Base-by-base conservation (phyloP, 2,329 filamentous ascomycete species). In the Coniochaeta sp. region DNA sequence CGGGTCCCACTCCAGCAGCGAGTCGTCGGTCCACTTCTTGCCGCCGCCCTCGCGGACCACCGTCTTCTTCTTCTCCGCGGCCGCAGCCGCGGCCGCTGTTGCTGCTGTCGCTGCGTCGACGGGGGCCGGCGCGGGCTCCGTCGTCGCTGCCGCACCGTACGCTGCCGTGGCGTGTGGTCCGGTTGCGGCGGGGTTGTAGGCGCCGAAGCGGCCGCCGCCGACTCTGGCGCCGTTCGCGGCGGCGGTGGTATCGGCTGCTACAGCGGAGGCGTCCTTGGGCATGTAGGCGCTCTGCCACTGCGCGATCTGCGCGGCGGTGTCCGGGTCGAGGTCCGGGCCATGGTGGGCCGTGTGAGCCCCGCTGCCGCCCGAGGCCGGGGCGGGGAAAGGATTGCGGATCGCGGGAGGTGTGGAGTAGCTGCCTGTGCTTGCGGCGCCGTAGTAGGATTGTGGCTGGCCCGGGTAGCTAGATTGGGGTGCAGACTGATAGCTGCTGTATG, bases 201-300 rank as follows among this genome's bases (percentile, higher is more conserved):
- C 70, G 64, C 64, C 62, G 58, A 52, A 32, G 55, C 58, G 64
- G 61, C 66, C 69, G 64, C 63, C 60, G 59, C 63, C 42, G n/a
- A n/a, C n/a, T 14, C 66, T 52, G 57, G 71, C 58, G 63, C 63
- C 61, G 63, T 65, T 59, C 10, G 58, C 58, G 7, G 63, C 66
- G 42, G 63, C 66, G 42, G 34, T 32, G 5, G 61, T 60, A 28
- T 61, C 63, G 32, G 60, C 60, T 24, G 66, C 62, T 3, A 58
- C 66, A 7, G 69, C 71, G 38, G 71, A 70, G 12, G 81, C 77
- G 57, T 89, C 87, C 66, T 83, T 87, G 57, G 80, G 82, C 64
- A 86, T 84, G 74, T 96, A 96, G 28, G 92, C 91, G 74, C 89
- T 93, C 74, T 96, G 92, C 91, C 93, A 97, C 74, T 96, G 90